Evolutionary conservation across 2,329 filamentous ascomycete genomes (phyloP), one percentile per base, ranked within the genome.

Genomic region (Pestalotiopsis sp.): DNA sequence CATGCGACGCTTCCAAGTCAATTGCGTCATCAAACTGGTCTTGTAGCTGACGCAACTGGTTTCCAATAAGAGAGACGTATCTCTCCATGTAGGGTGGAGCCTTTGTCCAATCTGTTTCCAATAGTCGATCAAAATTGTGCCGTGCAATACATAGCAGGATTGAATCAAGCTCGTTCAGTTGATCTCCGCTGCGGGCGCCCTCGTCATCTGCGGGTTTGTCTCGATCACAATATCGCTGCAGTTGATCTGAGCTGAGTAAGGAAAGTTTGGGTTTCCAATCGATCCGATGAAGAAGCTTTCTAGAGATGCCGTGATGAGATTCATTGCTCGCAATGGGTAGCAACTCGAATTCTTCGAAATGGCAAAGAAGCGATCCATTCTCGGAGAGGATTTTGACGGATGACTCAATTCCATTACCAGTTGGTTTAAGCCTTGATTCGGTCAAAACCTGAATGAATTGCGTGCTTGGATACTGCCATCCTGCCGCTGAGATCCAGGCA

Each of bases 251-350:
- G 17, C 62, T 68, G 2, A 79, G 71, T 23, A 78, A 25, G 67
- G 76, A 76, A 13, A 80, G 69, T 59, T 79, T 75, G 1, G 78
- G 78, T 65, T 76, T 77, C 78, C 78, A 80, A 39, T 78, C 73
- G 45, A 78, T 69, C 13, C 67, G 70, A 66, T 79, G 70, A n/a
- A 79, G 68, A 36, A 79, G 63, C 41, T 73, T 75, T 57, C 66
- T 74, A 1, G 49, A n/a, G 23, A 57, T 64, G 12, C 41, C 45
- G 3, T 67, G 52, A 20, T 49, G 57, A 14, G 68, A 59, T 13
- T 66, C 52, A 9, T 61, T 65, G 31, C 58, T 65, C 3, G 72
- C 69, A 14, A 79, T 70, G 3, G 72, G 64, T 13, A 70, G 60
- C 20, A 73, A 74, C 17, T 72, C 68, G 9, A 72, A 63, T 13